Evolutionary conservation across 345 rosid genomes (phyloP).

Genomic region (Eucalyptus tenuipes): DNA sequence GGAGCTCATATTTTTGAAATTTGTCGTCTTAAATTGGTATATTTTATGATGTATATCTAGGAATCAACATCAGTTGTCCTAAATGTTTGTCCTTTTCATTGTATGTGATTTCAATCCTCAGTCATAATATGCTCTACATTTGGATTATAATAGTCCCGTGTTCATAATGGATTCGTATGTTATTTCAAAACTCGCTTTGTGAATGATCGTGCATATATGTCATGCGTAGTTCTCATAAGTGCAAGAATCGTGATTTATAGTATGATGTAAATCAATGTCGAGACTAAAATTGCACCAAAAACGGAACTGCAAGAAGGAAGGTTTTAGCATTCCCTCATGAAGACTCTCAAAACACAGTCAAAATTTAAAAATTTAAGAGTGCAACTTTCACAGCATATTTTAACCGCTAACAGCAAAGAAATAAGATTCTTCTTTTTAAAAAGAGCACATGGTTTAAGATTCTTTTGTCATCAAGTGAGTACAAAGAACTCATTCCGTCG

Average conservation of each 20-base stretch:
- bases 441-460: neutral
- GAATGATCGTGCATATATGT: neutral
- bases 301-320: neutral
- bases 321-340: neutral
- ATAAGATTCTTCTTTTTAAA: neutral
- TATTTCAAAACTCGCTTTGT: neutral
- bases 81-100: neutral
- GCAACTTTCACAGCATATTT: neutral
- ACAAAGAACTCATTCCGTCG: neutral
- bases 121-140: neutral
- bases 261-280: neutral
- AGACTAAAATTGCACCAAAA: neutral
- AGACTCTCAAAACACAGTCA: neutral
- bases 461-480: neutral
- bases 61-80: neutral
- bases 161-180: neutral
- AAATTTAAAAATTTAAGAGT: neutral
- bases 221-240: rapidly evolving
- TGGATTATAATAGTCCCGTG: neutral
- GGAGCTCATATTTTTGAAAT: neutral
- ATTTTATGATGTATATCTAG: neutral
- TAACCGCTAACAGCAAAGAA: neutral
- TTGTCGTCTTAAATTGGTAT: neutral
- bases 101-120: neutral
- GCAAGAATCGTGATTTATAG: neutral